phyloP scores from a whole-genome alignment of 805 yeast genomes.

The Schwanniomyces sp. region DNA sequence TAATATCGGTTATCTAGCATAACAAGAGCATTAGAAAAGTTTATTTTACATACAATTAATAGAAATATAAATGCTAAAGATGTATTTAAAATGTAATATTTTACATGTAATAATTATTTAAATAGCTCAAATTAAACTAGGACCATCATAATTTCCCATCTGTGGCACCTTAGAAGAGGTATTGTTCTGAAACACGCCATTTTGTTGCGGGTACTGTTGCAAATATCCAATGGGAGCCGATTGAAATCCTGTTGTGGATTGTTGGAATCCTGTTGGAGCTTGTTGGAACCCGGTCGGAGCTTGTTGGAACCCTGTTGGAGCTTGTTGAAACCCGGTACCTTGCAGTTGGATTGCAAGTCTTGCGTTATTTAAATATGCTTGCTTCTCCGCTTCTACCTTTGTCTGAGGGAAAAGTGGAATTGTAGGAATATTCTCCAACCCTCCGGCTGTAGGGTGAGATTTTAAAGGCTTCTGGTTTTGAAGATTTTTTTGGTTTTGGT shows the following conservation, averaged over 20 bases:
- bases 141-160: conserved; percentile 15
- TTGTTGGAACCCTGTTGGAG: conserved; percentile 9
- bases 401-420: conserved; percentile 70
- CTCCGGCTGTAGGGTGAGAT: conserved; percentile 70
- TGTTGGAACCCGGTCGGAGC: conserved; percentile 4
- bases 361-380: conserved; percentile 37
- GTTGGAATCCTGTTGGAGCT: conserved; percentile 6
- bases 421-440: conserved; percentile 65
- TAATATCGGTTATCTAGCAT: not conserved
- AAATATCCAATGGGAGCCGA: not conserved
- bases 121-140: conserved; percentile 17
- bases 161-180: not conserved
- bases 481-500: conserved; percentile 13
- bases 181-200: not conserved
- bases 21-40: not conserved
- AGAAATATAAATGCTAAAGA: not conserved
- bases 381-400: conserved; percentile 42
- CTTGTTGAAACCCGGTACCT: conserved; percentile 4
- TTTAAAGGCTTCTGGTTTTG: conserved; percentile 26
- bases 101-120: not conserved
- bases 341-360: conserved; percentile 31
- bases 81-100: not conserved
- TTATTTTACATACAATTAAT: not conserved
- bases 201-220: conserved; percentile 17
- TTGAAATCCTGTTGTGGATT: conserved; percentile 9